phyloP scores from a whole-genome alignment of 306 rosid species.

The Lotus japonicus region DNA sequence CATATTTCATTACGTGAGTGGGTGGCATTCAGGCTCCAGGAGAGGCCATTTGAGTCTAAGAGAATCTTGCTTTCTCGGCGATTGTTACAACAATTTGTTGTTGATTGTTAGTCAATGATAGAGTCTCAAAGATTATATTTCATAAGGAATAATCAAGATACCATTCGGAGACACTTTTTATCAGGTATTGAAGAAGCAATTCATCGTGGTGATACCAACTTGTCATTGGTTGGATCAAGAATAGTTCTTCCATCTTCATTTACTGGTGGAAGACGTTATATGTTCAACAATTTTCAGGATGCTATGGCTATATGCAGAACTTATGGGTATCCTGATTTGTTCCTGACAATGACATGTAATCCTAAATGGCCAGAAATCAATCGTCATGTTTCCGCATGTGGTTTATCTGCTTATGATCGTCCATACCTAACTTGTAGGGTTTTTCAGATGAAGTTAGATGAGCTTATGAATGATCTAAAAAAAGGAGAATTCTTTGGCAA shows the following conservation, averaged over 20 bases:
- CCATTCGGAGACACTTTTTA: neutral
- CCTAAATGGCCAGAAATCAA: neutral
- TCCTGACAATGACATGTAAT: no score
- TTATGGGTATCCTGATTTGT: no score
- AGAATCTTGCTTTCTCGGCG: neutral
- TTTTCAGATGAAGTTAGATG: no score
- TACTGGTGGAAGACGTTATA: neutral
- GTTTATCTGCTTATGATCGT: neutral
- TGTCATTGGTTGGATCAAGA: no score
- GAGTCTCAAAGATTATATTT: no score
- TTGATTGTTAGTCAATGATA: neutral
- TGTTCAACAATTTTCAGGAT: neutral
- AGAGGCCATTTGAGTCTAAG: neutral
- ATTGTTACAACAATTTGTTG: neutral
- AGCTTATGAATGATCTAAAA: no score
- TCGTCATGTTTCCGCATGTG: no score
- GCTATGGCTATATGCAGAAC: no score
- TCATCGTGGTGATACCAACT: neutral
- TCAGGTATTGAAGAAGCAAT: neutral
- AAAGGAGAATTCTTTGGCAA: neutral
- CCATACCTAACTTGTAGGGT: neutral
- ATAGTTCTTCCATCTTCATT: neutral
- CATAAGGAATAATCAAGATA: neutral
- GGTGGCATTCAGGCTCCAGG: neutral
- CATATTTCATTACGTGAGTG: neutral